phyloP scores from a whole-genome alignment of 208 protist species.

The Trypanosoma vivax region DNA sequence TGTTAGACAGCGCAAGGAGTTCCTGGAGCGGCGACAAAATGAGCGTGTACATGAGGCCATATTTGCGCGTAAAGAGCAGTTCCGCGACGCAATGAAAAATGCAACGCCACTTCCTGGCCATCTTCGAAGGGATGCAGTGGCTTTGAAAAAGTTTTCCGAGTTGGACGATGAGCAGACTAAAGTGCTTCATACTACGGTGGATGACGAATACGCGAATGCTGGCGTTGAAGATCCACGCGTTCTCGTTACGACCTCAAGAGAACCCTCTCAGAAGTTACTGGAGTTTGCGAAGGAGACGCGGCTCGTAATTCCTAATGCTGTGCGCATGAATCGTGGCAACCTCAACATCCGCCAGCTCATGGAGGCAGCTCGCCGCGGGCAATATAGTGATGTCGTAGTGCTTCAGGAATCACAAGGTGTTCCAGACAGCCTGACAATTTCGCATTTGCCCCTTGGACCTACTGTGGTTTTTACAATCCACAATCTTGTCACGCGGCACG shows the following conservation, averaged over 20 bases:
- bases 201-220: conserved; percentile 97
- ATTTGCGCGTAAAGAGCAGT: conserved; percentile 67
- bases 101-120: conserved; percentile 77
- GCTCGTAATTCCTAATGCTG: conserved; percentile 97
- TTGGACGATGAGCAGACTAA: conserved; percentile 83
- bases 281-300: conserved; percentile 99
- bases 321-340: conserved; percentile 97
- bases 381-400: conserved; percentile 98
- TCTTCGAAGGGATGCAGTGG: conserved; percentile 75
- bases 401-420: conserved; percentile 98
- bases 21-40: conserved; percentile 73
- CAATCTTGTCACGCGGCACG: conserved; percentile 96
- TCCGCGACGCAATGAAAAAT: conserved; percentile 71
- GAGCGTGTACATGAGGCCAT: conserved; percentile 82
- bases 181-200: conserved; percentile 64
- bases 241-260: conserved; percentile 97
- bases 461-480: conserved; percentile 98
- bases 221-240: conserved; percentile 96
- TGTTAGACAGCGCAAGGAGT: conserved; percentile 81
- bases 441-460: conserved; percentile 98
- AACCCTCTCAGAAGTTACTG: conserved; percentile 93
- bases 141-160: conserved; percentile 84
- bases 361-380: conserved; percentile 87
- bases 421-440: conserved; percentile 96
- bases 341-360: conserved; percentile 93